Conservation (phyloP, 2,329 filamentous ascomycete species). For the Aspergillus terreus region DNA sequence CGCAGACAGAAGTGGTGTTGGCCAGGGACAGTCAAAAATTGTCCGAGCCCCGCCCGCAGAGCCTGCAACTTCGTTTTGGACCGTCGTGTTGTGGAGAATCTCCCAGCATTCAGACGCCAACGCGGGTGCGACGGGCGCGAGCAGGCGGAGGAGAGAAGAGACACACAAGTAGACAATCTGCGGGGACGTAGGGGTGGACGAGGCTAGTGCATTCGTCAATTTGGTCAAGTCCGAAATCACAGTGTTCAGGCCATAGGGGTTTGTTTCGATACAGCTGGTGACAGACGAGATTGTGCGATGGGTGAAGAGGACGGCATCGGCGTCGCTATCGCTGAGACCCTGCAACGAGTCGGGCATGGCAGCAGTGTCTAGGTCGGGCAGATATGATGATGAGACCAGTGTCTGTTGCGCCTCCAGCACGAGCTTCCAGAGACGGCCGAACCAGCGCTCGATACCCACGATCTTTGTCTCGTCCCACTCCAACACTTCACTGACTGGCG, state of each 20-base stretch:
- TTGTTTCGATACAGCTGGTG: constrained; percentile 63
- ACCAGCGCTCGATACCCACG: constrained; percentile 75
- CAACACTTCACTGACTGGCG: constrained; percentile 75
- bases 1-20: constrained; percentile 41
- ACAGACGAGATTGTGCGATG: constrained; percentile 67
- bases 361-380: constrained; percentile 17
- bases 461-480: constrained; percentile 88
- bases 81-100: constrained; percentile 43
- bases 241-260: constrained; percentile 76
- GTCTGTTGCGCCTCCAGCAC: constrained; percentile 38
- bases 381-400: constrained; percentile 20
- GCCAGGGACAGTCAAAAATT: constrained; percentile 56
- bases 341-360: constrained; percentile 25
- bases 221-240: constrained; percentile 78
- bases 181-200: constrained; percentile 41
- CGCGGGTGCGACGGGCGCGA: constrained; percentile 76
- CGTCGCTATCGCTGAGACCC: constrained; percentile 33
- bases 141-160: constrained; percentile 62
- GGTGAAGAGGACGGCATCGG: constrained; percentile 59
- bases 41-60: constrained; percentile 17
- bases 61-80: constrained; percentile 2
- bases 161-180: constrained; percentile 42
- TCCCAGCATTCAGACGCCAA: constrained; percentile 80
- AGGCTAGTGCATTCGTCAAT: constrained; percentile 66
- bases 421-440: constrained; percentile 63